Evolutionary conservation across 1,284 basidiomycete species (phyloP), one percentile per base, ranked within the genome.

Genomic region (Tilletia caries): DNA sequence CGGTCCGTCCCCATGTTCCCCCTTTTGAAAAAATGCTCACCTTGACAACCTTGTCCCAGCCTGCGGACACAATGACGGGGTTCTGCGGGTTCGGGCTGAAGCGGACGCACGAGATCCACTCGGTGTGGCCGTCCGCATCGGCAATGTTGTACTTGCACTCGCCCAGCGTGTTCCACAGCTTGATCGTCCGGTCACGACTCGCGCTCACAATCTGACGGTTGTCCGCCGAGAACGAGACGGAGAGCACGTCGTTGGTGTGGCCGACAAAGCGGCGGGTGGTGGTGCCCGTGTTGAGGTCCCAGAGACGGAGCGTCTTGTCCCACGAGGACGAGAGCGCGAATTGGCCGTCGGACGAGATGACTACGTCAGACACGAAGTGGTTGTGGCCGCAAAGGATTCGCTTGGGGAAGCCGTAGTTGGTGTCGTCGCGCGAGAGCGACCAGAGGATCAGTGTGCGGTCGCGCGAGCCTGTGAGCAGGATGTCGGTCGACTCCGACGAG

Each of bases 31-130:
- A 34, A 15, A 32, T 52, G 85, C 90, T 87, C 83, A 97, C 95
- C 91, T 98, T 99, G 85, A 98, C 96, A 76, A 97, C 93, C 89
- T 98, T 98, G 89, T 98, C 96, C 96, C 96, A 99, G 81, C 96
- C 96, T 84, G 91, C 92, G 70, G 95, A 98, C 74, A 98, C 95
- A 81, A 99, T 98, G 82, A 98, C 95, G 73, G 96, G 95, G 89
- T 96, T 98, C 87, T 90, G 83, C 76, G 95, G 91, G 86, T 98
- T 99, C 73, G 96, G 96, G 87, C 93, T 96, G 89, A 99, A 99
- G 85, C 96, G 92, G 67, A 99, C 96, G 86, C 96, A 98, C 70
- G 94, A 98, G 76, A 99, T 95, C 93, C 93, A 83, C 75, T 83
- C 81, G 62, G 80, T 75, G 80, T 83, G 96, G 77, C 95, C 94